phyloP scores from a whole-genome alignment of 352 stramenopile species.

The Phytophthora sp. region DNA sequence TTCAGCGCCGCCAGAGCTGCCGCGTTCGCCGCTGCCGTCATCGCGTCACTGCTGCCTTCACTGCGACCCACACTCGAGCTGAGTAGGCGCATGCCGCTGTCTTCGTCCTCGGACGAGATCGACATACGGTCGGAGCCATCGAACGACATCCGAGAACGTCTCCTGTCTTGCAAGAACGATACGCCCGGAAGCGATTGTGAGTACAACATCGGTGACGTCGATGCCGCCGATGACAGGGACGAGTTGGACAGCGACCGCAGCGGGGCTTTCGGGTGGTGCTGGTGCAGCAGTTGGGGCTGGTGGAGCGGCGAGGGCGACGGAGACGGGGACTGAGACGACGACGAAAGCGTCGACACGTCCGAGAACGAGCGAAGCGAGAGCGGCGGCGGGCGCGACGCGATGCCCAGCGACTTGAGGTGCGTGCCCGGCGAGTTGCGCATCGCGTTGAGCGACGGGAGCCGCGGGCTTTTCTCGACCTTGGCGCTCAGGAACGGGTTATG shows the following conservation, averaged over 20 bases:
- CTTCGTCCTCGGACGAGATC: constrained; percentile 76
- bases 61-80: constrained; percentile 73
- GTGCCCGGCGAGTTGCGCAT: constrained; percentile 68
- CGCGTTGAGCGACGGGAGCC: constrained; percentile 71
- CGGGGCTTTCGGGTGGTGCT: constrained; percentile 29
- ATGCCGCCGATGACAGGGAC: constrained; percentile 44
- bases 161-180: constrained; percentile 65
- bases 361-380: constrained; percentile 68
- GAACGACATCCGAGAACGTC: constrained; percentile 65
- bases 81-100: constrained; percentile 70
- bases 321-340: constrained; percentile 45
- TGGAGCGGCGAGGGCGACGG: constrained; percentile 44
- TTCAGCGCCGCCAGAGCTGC: constrained; percentile 30
- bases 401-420: constrained; percentile 63
- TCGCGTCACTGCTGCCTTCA: constrained; percentile 38
- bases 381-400: constrained; percentile 54
- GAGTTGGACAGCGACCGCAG: constrained; percentile 43
- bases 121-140: constrained; percentile 64
- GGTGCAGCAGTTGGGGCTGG: constrained; percentile 32
- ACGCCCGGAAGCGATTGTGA: constrained; percentile 75
- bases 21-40: constrained; percentile 33
- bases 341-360: constrained; percentile 57
- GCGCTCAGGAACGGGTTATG: constrained; percentile 67
- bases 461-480: constrained; percentile 68
- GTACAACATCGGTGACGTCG: constrained; percentile 46